Evolutionary conservation across 2,329 filamentous ascomycete genomes (phyloP), one percentile per base, ranked within the genome.

Genomic region (Colletotrichum lini): DNA sequence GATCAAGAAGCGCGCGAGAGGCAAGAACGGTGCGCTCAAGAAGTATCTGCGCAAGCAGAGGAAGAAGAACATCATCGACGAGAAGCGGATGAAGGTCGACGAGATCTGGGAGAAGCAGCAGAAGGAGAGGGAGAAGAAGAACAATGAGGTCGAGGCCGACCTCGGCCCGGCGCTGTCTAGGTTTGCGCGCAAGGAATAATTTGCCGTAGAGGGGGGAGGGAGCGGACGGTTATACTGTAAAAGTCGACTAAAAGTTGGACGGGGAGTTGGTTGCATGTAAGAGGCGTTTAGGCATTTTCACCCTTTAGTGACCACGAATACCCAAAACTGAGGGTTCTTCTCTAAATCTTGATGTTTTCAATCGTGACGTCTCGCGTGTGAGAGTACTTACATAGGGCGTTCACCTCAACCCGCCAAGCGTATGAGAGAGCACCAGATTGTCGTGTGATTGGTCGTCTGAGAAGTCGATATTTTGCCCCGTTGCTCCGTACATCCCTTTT

Each of bases 51-150:
- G 96, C 75, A 98, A 98, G 90, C 95, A 96, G 84, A 91, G 94
- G 56, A 92, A 92, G 78, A 94, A 93, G 87, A 98, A 98, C 81
- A 90, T 99, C 69, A 95, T 99, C 80, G 96, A 99, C 85, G 96
- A 98, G 87, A 95, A 96, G 88, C 92, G 93, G 79, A 83, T 98
- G 81, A 91, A 92, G 79, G 92, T 95, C 58, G 94, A 98, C 80
- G 94, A 95, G 82, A 86, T 98, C 80, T 91, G 92, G 85, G 90
- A 92, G 75, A 90, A 92, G 80, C 90, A 90, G 80, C 89, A 92
- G 76, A 88, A 91, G 79, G 89, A 91, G 77, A 91, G 88, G 77
- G 84, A 92, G 76, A 87, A 90, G 77, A 88, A 89, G 82, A 83
- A 84, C 58, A 78, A 90, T 78, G 90, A 94, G 80, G 87, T 87